Evolutionary conservation across 768 basidiomycete species (phyloP), one percentile per base, ranked within the genome.

Genomic region (Trametes villosa): DNA sequence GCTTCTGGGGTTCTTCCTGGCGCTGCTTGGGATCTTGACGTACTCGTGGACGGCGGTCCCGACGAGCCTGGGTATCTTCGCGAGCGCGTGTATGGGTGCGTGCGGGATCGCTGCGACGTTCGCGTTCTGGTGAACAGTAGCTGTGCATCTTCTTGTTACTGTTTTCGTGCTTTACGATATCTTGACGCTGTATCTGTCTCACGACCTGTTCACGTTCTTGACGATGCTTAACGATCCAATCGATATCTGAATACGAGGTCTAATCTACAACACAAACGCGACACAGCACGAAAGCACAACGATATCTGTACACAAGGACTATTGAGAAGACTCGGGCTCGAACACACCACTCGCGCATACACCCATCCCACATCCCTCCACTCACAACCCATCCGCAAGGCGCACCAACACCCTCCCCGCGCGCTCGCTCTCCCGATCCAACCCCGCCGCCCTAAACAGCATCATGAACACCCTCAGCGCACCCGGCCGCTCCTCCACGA

Each of bases 21-120:
- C 60, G 30, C 30, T 66, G 20, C 44, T 63, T 1, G 65, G 65
- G 24, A 66, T 66, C 50, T 27, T 66, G 15, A 58, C 63, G 30
- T 68, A 64, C 51, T 58, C 65, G 18, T 70, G 69, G 69, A 65
- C 65, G 42, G 51, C 63, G 27, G 59, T 70, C 15, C 63, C 69
- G 22, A 45, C 52, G 18, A 60, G 62, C 45, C 22, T 68, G 17
- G 53, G 59, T 3, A 67, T 65, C 49, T 68, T 67, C 33, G 62
- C 61, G n/a, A 70, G 69, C 45, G 65, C 59, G 9, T 68, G 66
- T 41, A 55, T 70, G 53, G 68, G 65, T 29, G 56, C 42, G 38
- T 69, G 68, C 41, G 45, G 53, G 13, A 20, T 67, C 13, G 59
- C 55, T 15, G 46, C 61, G 3, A 20, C 53, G 27, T 17, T 56